A percentile compares a stretch with the other conserved stretches of the same genome.
phyloP scores from a whole-genome alignment of 805 yeast species.

The Spathaspora gorwiae region DNA sequence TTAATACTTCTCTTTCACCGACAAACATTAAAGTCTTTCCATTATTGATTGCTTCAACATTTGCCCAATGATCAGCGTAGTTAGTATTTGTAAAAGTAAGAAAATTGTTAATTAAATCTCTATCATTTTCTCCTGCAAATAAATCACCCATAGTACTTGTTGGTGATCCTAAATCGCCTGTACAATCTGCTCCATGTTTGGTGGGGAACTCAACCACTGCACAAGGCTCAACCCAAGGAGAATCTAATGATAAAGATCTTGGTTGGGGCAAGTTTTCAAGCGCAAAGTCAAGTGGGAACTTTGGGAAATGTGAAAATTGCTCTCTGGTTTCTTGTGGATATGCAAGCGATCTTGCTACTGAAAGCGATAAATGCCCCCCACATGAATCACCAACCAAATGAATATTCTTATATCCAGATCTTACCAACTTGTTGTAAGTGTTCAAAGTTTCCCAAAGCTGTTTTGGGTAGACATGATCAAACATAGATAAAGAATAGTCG shows the following conservation, averaged over 20 bases:
- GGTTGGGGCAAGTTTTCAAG: conserved; percentile 23
- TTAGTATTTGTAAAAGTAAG: conserved; percentile 19
- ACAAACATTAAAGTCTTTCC: conserved; percentile 15
- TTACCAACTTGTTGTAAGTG: conserved; percentile 18
- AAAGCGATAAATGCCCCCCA: conserved; percentile 32
- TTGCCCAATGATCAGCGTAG: conserved; percentile 19
- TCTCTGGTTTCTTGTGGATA: conserved; percentile 26
- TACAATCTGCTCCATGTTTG: conserved; percentile 18
- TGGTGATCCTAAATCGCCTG: conserved; percentile 28
- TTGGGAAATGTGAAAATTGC: conserved; percentile 17
- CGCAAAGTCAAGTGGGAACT: conserved; percentile 9
- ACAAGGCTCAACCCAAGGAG: conserved; percentile 36
- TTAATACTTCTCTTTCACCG: conserved; percentile 30
- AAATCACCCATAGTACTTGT: conserved; percentile 26
- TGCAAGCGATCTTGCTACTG: conserved; percentile 17
- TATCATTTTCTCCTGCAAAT: conserved; percentile 17
- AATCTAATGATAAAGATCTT: conserved; percentile 18
- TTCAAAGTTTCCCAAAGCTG: conserved; percentile 26
- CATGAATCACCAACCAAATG: conserved; percentile 40
- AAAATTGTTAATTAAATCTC: conserved; percentile 13
- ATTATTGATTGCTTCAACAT: conserved; percentile 19
- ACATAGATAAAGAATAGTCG: conserved; percentile 26
- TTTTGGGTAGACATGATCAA: conserved; percentile 25
- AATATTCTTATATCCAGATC: conserved; percentile 20
- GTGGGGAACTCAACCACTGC: conserved; percentile 11